phyloP scores from a whole-genome alignment of 352 stramenopile genomes.

The Globisporangium orthogonon region DNA sequence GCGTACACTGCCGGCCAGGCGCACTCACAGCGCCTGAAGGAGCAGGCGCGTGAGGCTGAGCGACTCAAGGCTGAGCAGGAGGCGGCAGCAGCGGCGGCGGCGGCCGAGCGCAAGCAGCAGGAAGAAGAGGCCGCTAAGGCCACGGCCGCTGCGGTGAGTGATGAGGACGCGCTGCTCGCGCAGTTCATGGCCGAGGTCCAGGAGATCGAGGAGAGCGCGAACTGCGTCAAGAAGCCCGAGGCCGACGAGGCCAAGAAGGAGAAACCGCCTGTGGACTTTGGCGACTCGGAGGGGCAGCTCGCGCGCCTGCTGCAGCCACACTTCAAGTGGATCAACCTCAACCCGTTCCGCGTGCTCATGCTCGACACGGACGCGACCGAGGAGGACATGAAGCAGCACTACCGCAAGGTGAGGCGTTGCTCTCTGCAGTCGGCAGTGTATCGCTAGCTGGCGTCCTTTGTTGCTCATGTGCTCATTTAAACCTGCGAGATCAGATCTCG shows the following conservation, averaged over 20 bases:
- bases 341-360: conserved; percentile 86
- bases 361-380: conserved; percentile 79
- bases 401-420: conserved; percentile 56
- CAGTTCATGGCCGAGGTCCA: conserved; percentile 86
- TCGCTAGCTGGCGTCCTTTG: too few species aligned
- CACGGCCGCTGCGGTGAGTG: conserved; percentile 12
- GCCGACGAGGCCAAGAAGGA: conserved; percentile 30
- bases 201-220: conserved; percentile 66
- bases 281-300: conserved; percentile 54
- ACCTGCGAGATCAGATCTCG: conserved; percentile 46
- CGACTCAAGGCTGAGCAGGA: conserved; percentile 27
- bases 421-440: too few species aligned
- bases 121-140: conserved; percentile 6
- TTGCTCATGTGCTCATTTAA: too few species aligned
- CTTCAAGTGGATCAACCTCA: conserved; percentile 88
- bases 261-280: conserved; percentile 64
- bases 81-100: conserved; percentile 14
- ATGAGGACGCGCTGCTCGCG: conserved; percentile 60
- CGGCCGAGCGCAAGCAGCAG: conserved; percentile 5
- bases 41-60: conserved; percentile 46
- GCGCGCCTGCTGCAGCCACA: conserved; percentile 59
- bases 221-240: conserved; percentile 67
- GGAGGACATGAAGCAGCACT: conserved; percentile 90
- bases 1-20: conserved; percentile 64
- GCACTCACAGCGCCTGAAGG: conserved; percentile 49